Percentiles rank a stretch among this genome's conserved stretches.
phyloP scores from a whole-genome alignment of 805 yeast species.

The Gaillardinia entomophila region DNA sequence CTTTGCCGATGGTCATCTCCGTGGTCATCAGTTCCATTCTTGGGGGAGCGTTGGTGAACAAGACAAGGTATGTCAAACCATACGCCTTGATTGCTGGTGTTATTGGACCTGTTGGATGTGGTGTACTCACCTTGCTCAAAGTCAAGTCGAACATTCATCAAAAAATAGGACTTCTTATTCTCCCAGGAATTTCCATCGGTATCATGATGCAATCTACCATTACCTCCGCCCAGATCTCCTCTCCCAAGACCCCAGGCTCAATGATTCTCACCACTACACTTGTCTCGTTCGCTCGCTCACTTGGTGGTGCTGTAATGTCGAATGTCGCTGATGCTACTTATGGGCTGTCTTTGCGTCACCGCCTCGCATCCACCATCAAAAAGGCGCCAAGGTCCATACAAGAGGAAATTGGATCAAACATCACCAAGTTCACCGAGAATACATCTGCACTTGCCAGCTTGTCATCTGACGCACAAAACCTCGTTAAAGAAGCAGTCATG shows the following conservation, averaged over 20 bases:
- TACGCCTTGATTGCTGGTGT: conserved; percentile 28
- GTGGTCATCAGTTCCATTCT: conserved; percentile 30
- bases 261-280: conserved; percentile 43
- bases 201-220: conserved; percentile 40
- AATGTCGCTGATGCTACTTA: conserved; percentile 39
- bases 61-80: conserved; percentile 37
- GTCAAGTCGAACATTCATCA: conserved; percentile 29
- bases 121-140: conserved; percentile 36
- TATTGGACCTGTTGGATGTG: conserved; percentile 38
- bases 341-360: conserved; percentile 16
- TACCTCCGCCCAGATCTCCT: conserved; percentile 41
- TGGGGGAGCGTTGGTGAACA: conserved; percentile 34
- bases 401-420: conserved; percentile 6
- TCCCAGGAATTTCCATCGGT: conserved; percentile 46
- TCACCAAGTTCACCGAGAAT: conserved; percentile 5
- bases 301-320: conserved; percentile 43
- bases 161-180: conserved; percentile 41
- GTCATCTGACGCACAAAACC: conserved; percentile 14
- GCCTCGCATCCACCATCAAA: conserved; percentile 3
- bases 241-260: conserved; percentile 48
- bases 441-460: conserved; percentile 14
- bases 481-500: conserved; percentile 29
- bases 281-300: conserved; percentile 37
- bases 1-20: conserved; percentile 38
- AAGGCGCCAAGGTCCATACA: conserved; percentile 5